These are phyloP conservation scores for Filosporella fistucella DNA, from an alignment of 495 filamentous ascomycete species.

Conservation along the genomic window DNA sequence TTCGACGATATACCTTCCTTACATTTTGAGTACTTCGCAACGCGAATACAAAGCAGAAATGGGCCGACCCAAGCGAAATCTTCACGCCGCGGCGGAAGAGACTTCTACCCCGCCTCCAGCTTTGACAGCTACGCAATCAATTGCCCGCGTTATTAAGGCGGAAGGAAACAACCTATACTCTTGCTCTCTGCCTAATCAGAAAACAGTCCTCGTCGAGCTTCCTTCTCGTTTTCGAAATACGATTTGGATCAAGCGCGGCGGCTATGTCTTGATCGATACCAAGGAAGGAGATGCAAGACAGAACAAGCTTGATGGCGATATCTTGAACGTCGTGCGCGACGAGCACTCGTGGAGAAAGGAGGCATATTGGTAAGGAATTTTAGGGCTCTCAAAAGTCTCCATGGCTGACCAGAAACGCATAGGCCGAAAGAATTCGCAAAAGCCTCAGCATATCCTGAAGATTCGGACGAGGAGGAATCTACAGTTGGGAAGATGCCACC, in stretches of 20 bases:
- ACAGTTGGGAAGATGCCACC: slow-evolving; percentile 80
- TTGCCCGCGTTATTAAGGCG: slow-evolving; percentile 72
- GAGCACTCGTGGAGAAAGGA: slow-evolving; percentile 90
- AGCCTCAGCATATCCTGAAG: slow-evolving; percentile 47
- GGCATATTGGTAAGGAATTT: slow-evolving; percentile 68
- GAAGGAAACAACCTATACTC: slow-evolving; percentile 86
- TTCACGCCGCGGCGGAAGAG: slow-evolving; percentile 68
- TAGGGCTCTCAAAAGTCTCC: neutral
- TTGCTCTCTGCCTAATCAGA: slow-evolving; percentile 54
- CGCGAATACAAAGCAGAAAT: too few species aligned
- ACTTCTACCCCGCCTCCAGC: slow-evolving; percentile 68
- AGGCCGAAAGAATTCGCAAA: slow-evolving; percentile 83
- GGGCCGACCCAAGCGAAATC: slow-evolving; percentile 69
- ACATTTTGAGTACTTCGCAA: too few species aligned
- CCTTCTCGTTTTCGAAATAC: slow-evolving; percentile 78
- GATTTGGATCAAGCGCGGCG: slow-evolving; percentile 84
- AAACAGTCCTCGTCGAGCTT: slow-evolving; percentile 69
- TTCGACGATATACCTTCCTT: too few species aligned
- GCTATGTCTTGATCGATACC: slow-evolving; percentile 80
- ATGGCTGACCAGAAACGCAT: slow-evolving; percentile 19
- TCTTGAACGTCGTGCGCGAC: slow-evolving; percentile 87
- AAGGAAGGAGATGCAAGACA: slow-evolving; percentile 54
- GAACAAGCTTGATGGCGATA: slow-evolving; percentile 82
- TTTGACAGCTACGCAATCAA: slow-evolving; percentile 57
- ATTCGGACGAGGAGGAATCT: slow-evolving; percentile 70